Base-by-base conservation (phyloP, 164 flowering plant genomes). In the Cinnamomum micranthum region DNA sequence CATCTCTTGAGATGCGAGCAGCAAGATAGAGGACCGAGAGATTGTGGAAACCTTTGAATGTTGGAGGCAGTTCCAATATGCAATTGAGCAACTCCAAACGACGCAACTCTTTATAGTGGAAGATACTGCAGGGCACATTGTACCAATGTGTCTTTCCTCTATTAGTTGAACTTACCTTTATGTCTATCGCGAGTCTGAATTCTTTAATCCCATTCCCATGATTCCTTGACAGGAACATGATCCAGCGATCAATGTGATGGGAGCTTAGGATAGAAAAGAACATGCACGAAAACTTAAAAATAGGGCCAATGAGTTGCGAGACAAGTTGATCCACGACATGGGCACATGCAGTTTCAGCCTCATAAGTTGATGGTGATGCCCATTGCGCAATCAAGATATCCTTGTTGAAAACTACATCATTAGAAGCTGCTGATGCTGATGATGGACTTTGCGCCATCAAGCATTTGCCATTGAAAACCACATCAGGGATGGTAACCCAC, bases 241-340 rank as follows among this genome's bases (percentile, higher is more conserved):
- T 81, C 91, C 91, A 89, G 25, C 85, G 77, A 75, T 87, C 89
- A 58, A 89, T 82, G 59, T 85, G 87, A 75, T 68, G 63, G 28
- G 82, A 84, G 35, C 81, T 69, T 69, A 28, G 31, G 81, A 77
- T 71, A 87, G 85, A 31, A 80, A 79, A 66, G 82, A 83, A 65
- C 87, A 41, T 81, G 65, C 87, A 84, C 80, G 79, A 81, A 79
- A 89, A 89, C 79, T 81, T 85, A 59, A 75, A 74, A 33, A 87
- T 84, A n/a, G 88, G 87, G 66, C 89, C 88, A 65, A 58, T 74
- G 50, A 87, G 91, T 69, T 84, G 85, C 72, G 86, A 77, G 35
- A 89, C 85, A 41, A 84, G 89, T 71, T 80, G 89, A 71, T 89
- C 31, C 31, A 28, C 31, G 3, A 28, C 31, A 28, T 3, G 31